Evolutionary conservation across 306 rosid genomes (phyloP).

Genomic region (Vigna hirtella): DNA sequence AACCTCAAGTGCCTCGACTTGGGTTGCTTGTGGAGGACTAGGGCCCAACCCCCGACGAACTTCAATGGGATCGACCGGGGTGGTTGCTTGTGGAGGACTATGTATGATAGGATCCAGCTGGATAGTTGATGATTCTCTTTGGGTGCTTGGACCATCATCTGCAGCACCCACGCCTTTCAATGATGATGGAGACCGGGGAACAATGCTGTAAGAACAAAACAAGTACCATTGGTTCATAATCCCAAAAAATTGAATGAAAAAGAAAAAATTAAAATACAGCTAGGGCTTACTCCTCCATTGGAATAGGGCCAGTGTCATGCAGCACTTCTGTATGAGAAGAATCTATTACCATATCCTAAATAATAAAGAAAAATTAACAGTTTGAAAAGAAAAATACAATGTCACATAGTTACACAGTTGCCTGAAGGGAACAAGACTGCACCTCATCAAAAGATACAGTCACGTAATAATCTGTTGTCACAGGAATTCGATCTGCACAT

Average conservation of each 20-base stretch:
- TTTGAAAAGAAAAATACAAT: constrained; percentile 1
- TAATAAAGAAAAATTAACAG: neutral
- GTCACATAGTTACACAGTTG: neutral
- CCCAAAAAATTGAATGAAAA: neutral
- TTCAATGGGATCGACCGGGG: constrained; percentile 50
- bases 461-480: constrained; percentile 51
- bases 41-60: constrained; percentile 27
- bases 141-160: constrained; percentile 48
- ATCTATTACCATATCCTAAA: constrained; percentile 61
- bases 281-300: constrained; percentile 66
- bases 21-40: constrained; percentile 36
- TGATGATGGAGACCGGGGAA: constrained; percentile 40
- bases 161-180: constrained; percentile 33
- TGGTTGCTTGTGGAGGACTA: constrained; percentile 21
- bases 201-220: constrained; percentile 51
- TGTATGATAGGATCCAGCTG: neutral
- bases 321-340: constrained; percentile 41
- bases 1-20: constrained; percentile 49
- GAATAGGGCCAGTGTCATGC: constrained; percentile 46
- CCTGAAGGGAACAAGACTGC: neutral
- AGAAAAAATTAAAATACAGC: constrained; percentile 11
- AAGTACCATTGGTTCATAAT: constrained; percentile 21
- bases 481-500: constrained; percentile 69
- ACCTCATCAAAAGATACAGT: constrained; percentile 81
- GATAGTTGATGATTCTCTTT: constrained; percentile 33